These are phyloP conservation scores for Apiotrichum montevideense DNA, from an alignment of 1,284 basidiomycete species.

Conservation along the genomic window DNA sequence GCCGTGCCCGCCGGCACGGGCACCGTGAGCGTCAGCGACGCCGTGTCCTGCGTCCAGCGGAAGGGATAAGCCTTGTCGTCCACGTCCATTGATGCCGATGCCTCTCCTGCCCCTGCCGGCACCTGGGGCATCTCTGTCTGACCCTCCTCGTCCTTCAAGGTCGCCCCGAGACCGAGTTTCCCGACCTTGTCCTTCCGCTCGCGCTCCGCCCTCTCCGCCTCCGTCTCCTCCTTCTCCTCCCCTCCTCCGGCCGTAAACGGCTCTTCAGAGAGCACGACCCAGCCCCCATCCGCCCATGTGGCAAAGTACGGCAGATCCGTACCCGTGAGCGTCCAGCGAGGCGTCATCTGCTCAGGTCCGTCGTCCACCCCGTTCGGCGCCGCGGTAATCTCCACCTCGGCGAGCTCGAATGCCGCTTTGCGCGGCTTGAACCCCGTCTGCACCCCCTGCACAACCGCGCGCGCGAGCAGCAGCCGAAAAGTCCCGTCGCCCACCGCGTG, in stretches of 20 bases:
- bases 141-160: constrained; percentile 1
- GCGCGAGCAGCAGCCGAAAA: not conserved
- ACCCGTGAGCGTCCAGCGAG: constrained; percentile 61
- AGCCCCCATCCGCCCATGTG: constrained; percentile 28
- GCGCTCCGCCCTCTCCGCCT: constrained; percentile 14
- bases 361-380: constrained; percentile 21
- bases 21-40: constrained; percentile 74
- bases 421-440: not conserved
- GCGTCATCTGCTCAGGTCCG: constrained; percentile 47
- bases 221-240: constrained; percentile 9
- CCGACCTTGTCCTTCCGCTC: constrained; percentile 14
- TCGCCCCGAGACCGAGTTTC: constrained; percentile 32
- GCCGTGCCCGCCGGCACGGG: constrained; percentile 65
- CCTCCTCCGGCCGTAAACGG: constrained; percentile 9
- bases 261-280: constrained; percentile 33
- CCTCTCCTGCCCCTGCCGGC: not conserved
- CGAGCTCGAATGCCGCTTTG: not conserved
- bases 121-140: not conserved
- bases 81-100: constrained; percentile 8
- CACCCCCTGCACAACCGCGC: not conserved
- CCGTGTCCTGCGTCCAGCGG: constrained; percentile 82
- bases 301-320: constrained; percentile 59
- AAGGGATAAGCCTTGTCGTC: constrained; percentile 55
- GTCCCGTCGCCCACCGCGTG: not conserved
- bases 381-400: not conserved